Conservation (phyloP, 2,329 filamentous ascomycete species). For the Fusarium solani-melongenae region DNA sequence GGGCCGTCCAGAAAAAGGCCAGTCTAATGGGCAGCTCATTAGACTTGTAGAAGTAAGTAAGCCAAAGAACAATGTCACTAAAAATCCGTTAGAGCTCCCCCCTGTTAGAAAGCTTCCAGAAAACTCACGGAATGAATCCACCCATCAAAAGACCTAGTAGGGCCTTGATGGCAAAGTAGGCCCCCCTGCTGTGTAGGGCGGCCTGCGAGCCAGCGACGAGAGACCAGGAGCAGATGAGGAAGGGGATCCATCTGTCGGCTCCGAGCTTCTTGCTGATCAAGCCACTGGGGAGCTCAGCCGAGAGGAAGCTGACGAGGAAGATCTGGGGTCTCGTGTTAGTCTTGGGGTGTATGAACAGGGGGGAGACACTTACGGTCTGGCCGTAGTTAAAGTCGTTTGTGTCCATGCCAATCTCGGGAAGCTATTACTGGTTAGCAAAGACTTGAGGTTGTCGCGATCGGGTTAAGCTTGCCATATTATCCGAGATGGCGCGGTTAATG, state of each 20-base stretch:
- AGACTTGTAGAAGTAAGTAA: slow-evolving; percentile 81
- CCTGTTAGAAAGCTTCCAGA: neutral
- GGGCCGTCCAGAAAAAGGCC: slow-evolving; percentile 76
- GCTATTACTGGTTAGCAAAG: slow-evolving; percentile 33
- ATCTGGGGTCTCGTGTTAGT: slow-evolving; percentile 45
- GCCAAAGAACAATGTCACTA: slow-evolving; percentile 68
- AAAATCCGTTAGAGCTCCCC: neutral
- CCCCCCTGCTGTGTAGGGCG: slow-evolving; percentile 48
- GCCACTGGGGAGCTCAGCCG: slow-evolving; percentile 61
- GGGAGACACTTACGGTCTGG: slow-evolving; percentile 46
- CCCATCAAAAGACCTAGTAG: slow-evolving; percentile 61
- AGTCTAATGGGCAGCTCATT: slow-evolving; percentile 75
- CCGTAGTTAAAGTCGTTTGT: slow-evolving; percentile 60
- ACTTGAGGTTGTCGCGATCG: neutral
- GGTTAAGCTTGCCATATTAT: slow-evolving; percentile 48
- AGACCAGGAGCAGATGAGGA: slow-evolving; percentile 55
- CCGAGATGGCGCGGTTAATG: slow-evolving; percentile 56
- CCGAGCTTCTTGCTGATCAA: slow-evolving; percentile 63
- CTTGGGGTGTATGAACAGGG: fast-evolving
- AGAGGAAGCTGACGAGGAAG: slow-evolving; percentile 57
- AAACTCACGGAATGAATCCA: slow-evolving; percentile 60
- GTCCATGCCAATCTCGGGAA: slow-evolving; percentile 53
- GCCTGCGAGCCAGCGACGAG: slow-evolving; percentile 53
- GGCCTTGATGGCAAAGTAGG: slow-evolving; percentile 55
- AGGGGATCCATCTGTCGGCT: slow-evolving; percentile 58